phyloP scores from a whole-genome alignment of 495 filamentous ascomycete genomes.

The Aspergillus funiculosus region DNA sequence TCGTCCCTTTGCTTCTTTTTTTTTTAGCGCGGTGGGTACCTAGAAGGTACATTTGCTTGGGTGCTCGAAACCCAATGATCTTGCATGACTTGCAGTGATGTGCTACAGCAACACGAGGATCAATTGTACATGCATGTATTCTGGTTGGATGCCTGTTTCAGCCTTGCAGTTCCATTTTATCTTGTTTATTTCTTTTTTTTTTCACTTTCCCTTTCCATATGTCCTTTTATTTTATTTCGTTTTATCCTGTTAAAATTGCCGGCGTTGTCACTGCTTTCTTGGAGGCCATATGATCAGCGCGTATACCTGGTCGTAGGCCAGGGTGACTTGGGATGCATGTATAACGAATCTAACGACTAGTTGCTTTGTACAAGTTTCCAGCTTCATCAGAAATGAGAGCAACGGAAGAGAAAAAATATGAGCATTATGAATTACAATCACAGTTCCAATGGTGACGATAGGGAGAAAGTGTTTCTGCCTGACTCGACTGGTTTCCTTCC shows the following conservation, averaged over 20 bases:
- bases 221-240: slow-evolving; percentile 3
- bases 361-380: slow-evolving; percentile 4
- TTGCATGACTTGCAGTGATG: slow-evolving; percentile 13
- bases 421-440: slow-evolving; percentile 3
- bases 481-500: background rate
- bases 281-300: slow-evolving; percentile 11
- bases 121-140: slow-evolving; percentile 12
- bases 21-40: background rate
- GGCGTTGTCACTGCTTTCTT: background rate
- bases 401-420: background rate
- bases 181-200: slow-evolving; percentile 7
- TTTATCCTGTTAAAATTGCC: background rate
- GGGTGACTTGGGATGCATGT: slow-evolving; percentile 12
- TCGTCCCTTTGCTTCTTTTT: slow-evolving; percentile 1
- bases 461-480: slow-evolving; percentile 5
- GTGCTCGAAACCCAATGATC: slow-evolving; percentile 9
- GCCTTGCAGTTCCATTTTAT: slow-evolving; percentile 9
- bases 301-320: slow-evolving; percentile 10
- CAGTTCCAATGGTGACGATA: background rate
- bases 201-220: too few species aligned
- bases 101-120: slow-evolving; percentile 18
- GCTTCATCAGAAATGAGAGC: slow-evolving; percentile 1
- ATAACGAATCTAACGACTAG: slow-evolving; percentile 16
- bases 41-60: slow-evolving; percentile 1
- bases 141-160: slow-evolving; percentile 14